Conservation (phyloP, 2,329 filamentous ascomycete genomes). For the Alternaria rosae region DNA sequence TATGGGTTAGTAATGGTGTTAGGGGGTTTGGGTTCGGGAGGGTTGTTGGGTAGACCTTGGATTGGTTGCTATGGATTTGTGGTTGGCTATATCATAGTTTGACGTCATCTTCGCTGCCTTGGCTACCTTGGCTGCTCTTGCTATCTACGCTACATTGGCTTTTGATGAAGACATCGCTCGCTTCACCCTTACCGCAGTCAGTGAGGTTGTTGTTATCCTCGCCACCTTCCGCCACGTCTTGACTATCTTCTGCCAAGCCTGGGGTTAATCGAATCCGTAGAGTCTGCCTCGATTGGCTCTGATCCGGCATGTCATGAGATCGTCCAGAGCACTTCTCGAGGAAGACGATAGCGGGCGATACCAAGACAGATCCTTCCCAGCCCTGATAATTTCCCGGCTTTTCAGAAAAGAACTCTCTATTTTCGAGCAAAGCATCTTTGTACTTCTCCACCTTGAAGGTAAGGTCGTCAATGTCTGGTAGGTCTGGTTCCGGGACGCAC, state of each 20-base stretch:
- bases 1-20: slow-evolving; percentile 90
- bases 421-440: not conserved
- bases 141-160: too few species aligned
- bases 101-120: not conserved
- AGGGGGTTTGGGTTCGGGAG: slow-evolving; percentile 69
- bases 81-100: not conserved
- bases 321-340: not conserved
- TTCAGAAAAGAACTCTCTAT: not conserved
- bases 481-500: not conserved
- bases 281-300: not conserved
- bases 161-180: too few species aligned
- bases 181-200: too few species aligned
- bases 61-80: not conserved
- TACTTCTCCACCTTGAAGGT: not conserved
- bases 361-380: not conserved
- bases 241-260: not conserved
- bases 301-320: not conserved
- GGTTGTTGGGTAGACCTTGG: slow-evolving; percentile 34
- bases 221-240: not conserved
- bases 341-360: not conserved
- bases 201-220: not conserved
- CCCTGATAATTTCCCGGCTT: not conserved
- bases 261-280: not conserved
- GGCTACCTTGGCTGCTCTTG: too few species aligned
- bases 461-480: not conserved